Conservation (phyloP, 2,329 filamentous ascomycete genomes). For the Phyllosticta citribraziliensis region DNA sequence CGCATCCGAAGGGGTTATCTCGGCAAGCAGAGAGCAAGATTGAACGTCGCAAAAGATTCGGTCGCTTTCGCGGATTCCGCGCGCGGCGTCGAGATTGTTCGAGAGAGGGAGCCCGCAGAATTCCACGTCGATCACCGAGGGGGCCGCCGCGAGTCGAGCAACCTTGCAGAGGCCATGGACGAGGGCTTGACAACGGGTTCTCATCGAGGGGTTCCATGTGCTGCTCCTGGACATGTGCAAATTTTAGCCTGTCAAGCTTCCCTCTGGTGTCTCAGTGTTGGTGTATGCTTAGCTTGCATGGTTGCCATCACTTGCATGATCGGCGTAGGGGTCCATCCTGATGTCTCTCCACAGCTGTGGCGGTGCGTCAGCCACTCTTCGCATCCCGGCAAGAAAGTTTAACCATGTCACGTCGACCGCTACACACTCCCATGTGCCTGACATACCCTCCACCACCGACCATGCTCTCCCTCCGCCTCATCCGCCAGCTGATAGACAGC, state of each 20-base stretch:
- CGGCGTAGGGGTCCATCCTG: no score
- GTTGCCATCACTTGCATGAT: neutral
- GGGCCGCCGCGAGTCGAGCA: no score
- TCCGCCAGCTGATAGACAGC: constrained; percentile 27
- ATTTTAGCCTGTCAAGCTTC: no score
- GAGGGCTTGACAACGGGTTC: neutral
- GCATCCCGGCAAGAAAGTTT: neutral
- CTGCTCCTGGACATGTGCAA: no score
- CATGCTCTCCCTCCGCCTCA: constrained; percentile 29
- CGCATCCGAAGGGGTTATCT: neutral
- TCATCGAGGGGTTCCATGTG: no score
- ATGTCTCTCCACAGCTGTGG: neutral
- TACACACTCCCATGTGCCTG: neutral
- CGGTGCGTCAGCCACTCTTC: neutral
- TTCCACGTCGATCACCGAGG: neutral
- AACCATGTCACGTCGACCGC: neutral
- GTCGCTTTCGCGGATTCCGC: neutral
- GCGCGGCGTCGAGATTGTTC: neutral
- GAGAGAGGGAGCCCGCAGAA: neutral
- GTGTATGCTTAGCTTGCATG: neutral
- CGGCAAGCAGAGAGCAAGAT: neutral
- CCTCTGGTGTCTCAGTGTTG: no score
- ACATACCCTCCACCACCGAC: neutral
- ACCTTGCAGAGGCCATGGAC: neutral
- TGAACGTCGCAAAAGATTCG: neutral